Evolutionary conservation across 306 rosid genomes (phyloP).

Genomic region (Dalbergia oliveri): DNA sequence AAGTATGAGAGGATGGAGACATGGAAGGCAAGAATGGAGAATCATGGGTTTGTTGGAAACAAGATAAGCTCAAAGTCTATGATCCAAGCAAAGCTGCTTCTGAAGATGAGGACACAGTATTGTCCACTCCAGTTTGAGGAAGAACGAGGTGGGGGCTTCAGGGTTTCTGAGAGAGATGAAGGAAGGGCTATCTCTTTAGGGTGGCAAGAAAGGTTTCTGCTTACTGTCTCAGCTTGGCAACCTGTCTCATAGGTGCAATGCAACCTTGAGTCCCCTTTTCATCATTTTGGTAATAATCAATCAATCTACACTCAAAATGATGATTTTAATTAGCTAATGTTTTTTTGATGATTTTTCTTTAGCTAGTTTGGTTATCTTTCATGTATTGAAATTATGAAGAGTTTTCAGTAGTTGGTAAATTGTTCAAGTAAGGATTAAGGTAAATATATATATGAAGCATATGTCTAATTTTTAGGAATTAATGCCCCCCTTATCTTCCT

Average conservation of each 20-base stretch:
- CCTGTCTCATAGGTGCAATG: conserved; percentile 36
- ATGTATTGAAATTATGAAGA: conserved; percentile 13
- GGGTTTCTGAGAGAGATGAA: conserved; percentile 79
- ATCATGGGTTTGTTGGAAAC: conserved; percentile 60
- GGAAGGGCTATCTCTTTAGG: conserved; percentile 76
- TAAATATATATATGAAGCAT: conserved; percentile 48
- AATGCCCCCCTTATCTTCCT: not conserved
- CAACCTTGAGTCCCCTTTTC: conserved; percentile 34
- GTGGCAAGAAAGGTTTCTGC: conserved; percentile 84
- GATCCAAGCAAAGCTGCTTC: conserved; percentile 76
- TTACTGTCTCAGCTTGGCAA: conserved; percentile 79
- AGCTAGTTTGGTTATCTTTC: conserved; percentile 1
- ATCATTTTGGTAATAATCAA: conserved; percentile 52
- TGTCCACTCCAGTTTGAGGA: conserved; percentile 67
- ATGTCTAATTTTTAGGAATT: conserved; percentile 11
- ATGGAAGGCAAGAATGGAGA: conserved; percentile 78
- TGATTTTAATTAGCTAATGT: conserved; percentile 26
- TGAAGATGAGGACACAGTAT: conserved; percentile 79
- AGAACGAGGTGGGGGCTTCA: conserved; percentile 71
- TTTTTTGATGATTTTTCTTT: conserved; percentile 15
- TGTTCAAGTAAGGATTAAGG: conserved; percentile 3
- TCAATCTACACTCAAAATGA: conserved; percentile 43
- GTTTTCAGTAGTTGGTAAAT: conserved; percentile 34
- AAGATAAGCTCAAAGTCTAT: conserved; percentile 68
- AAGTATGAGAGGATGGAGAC: conserved; percentile 69